A percentile compares a stretch with the other conserved stretches of the same genome.
These are phyloP conservation scores for Aurinia saxatilis DNA, from an alignment of 345 rosid species.

Conservation along the genomic window DNA sequence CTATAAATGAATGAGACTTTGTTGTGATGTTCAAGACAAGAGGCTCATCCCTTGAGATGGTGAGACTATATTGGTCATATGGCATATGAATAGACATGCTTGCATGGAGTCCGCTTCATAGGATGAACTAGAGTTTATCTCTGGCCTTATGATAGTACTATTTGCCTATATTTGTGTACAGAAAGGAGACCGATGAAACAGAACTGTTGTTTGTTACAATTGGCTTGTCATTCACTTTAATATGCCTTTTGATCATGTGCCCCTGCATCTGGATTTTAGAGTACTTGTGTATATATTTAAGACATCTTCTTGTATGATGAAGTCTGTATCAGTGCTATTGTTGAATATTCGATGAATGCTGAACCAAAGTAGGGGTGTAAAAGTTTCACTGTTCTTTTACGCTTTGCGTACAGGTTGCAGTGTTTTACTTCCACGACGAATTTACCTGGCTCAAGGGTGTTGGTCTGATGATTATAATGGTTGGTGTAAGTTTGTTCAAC, in stretches of 20 bases:
- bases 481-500: conserved; percentile 89
- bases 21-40: background rate
- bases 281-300: background rate
- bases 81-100: background rate
- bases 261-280: background rate
- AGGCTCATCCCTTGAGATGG: background rate
- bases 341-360: background rate
- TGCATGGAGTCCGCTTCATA: background rate
- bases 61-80: background rate
- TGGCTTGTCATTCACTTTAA: background rate
- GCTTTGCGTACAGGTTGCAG: conserved; percentile 67
- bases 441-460: conserved; percentile 92
- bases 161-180: background rate
- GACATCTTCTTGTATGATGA: background rate
- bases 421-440: conserved; percentile 88
- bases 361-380: background rate
- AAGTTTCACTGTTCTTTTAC: background rate
- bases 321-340: background rate
- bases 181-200: background rate
- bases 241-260: background rate
- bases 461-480: conserved; percentile 79
- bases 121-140: background rate
- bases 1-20: background rate
- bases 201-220: background rate
- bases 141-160: background rate